Conservation (phyloP, 768 basidiomycete genomes). For the Termitomyces sp. region DNA sequence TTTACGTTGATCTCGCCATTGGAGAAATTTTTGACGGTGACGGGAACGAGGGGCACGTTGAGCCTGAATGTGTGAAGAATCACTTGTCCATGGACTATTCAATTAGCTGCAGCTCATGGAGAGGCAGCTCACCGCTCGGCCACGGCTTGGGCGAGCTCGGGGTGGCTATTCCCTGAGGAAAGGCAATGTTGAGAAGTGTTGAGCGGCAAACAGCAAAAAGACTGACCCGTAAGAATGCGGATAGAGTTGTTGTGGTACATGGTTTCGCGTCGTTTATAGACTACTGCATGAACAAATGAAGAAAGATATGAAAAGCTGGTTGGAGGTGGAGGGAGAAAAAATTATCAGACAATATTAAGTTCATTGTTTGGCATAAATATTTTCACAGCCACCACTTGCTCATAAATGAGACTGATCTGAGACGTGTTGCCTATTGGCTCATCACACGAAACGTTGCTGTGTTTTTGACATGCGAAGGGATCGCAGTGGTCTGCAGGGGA, state of each 20-base stretch:
- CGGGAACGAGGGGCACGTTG: slow-evolving; percentile 79
- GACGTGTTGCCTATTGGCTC: slow-evolving; percentile 10
- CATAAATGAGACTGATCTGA: slow-evolving; percentile 2
- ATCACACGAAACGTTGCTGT: slow-evolving; percentile 13
- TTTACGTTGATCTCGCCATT: slow-evolving; percentile 95
- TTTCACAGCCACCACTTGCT: slow-evolving; percentile 36
- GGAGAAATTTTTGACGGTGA: slow-evolving; percentile 85
- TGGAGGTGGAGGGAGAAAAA: slow-evolving; percentile 21
- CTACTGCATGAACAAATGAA: slow-evolving; percentile 32
- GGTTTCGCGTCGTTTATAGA: slow-evolving; percentile 16
- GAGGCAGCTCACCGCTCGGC: slow-evolving; percentile 89
- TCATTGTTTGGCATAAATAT: slow-evolving; percentile 35
- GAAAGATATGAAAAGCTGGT: slow-evolving; percentile 24
- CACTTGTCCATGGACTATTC: slow-evolving; percentile 42
- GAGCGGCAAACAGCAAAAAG: not conserved
- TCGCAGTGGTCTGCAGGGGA: not conserved
- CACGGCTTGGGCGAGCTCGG: slow-evolving; percentile 92
- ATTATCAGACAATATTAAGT: slow-evolving; percentile 22
- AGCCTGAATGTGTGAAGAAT: slow-evolving; percentile 60
- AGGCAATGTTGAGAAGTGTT: slow-evolving; percentile 11
- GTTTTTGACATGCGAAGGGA: not conserved
- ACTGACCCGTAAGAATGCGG: slow-evolving; percentile 66
- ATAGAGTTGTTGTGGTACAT: slow-evolving; percentile 85
- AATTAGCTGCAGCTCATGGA: slow-evolving; percentile 32
- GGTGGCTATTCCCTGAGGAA: slow-evolving; percentile 90